phyloP scores from a whole-genome alignment of 2,329 filamentous ascomycete genomes.

The Cercospora sesami region DNA sequence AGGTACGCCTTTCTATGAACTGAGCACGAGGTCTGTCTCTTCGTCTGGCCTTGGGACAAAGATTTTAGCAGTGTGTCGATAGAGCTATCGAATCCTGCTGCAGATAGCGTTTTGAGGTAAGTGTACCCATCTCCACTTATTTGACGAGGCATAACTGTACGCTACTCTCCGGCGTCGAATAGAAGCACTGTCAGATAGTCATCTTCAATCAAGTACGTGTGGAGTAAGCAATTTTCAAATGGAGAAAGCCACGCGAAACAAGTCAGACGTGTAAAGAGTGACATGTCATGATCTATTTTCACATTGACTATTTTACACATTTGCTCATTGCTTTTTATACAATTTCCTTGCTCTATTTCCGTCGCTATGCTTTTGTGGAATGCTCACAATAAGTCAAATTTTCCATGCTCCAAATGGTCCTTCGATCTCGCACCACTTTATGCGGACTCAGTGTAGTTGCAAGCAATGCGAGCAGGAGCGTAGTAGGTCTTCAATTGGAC shows the following conservation, averaged over 20 bases:
- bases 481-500: constrained; percentile 15
- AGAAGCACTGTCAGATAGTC: too few species aligned
- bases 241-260: background rate
- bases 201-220: too few species aligned
- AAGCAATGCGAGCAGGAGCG: constrained; percentile 13
- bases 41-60: too few species aligned
- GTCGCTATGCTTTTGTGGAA: background rate
- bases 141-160: too few species aligned
- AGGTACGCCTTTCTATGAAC: too few species aligned
- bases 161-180: too few species aligned
- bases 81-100: too few species aligned
- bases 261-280: background rate
- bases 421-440: background rate
- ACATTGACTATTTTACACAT: background rate
- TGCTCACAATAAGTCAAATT: background rate
- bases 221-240: too few species aligned
- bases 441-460: constrained; percentile 11
- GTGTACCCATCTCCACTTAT: too few species aligned
- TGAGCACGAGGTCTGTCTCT: too few species aligned
- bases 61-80: too few species aligned
- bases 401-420: background rate
- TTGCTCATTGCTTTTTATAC: background rate
- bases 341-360: background rate
- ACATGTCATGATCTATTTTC: background rate
- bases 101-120: too few species aligned